Percentiles rank a stretch among this genome's conserved stretches.
phyloP scores from a whole-genome alignment of 1,139 yeast genomes.

The Pichia sp. region DNA sequence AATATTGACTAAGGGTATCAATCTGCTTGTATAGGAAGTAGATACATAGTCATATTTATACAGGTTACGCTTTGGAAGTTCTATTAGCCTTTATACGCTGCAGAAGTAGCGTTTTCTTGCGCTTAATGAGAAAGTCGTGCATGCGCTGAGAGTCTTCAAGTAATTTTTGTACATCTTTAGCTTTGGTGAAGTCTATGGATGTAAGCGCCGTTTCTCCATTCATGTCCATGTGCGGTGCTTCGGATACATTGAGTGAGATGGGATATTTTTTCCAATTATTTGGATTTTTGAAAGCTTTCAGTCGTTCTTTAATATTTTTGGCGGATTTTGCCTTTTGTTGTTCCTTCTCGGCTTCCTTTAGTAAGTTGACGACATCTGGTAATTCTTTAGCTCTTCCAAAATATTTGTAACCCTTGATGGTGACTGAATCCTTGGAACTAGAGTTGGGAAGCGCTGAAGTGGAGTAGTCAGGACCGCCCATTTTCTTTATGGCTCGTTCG shows the following conservation, averaged over 20 bases:
- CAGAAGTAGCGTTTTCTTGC: not conserved
- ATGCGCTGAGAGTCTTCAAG: too few species aligned
- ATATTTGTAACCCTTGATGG: constrained; percentile 54
- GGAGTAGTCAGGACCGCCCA: constrained; percentile 58
- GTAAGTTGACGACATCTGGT: constrained; percentile 59
- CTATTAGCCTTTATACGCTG: too few species aligned
- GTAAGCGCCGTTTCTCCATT: too few species aligned
- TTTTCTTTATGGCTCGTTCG: constrained; percentile 64
- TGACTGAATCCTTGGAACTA: constrained; percentile 12
- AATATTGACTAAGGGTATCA: constrained; percentile 19
- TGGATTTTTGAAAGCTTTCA: not conserved
- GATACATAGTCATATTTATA: too few species aligned
- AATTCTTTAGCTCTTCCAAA: constrained; percentile 81
- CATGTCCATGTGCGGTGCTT: too few species aligned
- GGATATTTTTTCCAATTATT: constrained; percentile 4
- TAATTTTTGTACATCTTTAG: too few species aligned
- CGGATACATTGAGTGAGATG: too few species aligned
- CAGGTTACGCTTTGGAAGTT: not conserved
- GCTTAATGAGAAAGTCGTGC: not conserved
- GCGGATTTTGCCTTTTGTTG: constrained; percentile 3
- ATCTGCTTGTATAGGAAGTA: constrained; percentile 16
- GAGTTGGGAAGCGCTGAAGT: constrained; percentile 3
- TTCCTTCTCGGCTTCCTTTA: constrained; percentile 33
- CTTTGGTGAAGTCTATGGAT: too few species aligned
- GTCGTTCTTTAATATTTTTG: not conserved